phyloP scores from a whole-genome alignment of 164 flowering plant genomes.

The Dillenia turbinata region DNA sequence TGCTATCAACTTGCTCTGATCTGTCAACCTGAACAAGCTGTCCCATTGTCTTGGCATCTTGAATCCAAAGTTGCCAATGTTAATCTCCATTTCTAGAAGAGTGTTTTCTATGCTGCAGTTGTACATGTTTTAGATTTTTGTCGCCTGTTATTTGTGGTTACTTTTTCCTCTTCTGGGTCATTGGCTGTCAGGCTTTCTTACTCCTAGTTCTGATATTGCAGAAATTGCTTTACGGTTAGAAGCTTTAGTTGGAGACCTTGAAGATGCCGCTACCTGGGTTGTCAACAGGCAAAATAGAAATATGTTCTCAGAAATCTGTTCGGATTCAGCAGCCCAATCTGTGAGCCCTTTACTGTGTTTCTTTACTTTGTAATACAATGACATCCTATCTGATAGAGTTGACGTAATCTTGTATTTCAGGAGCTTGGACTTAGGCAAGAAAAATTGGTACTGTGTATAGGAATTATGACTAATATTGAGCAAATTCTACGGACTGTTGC shows the following conservation, averaged over 20 bases:
- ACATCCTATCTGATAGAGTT: not conserved
- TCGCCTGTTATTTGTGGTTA: no score
- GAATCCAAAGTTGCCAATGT: no score
- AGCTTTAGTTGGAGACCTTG: slow-evolving; percentile 71
- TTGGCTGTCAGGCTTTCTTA: no score
- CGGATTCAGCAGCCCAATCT: slow-evolving; percentile 14
- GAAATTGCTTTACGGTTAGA: slow-evolving; percentile 57
- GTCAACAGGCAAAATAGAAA: slow-evolving; percentile 25
- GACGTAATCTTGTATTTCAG: slow-evolving; percentile 25
- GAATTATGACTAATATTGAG: slow-evolving; percentile 38
- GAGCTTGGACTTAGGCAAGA: slow-evolving; percentile 35
- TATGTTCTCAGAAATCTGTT: slow-evolving; percentile 19
- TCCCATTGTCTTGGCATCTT: no score
- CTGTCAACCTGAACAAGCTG: no score
- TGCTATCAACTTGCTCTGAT: no score
- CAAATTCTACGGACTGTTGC: slow-evolving; percentile 23
- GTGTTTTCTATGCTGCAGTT: no score
- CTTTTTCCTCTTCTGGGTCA: no score
- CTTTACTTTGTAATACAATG: not conserved
- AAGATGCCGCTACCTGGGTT: slow-evolving; percentile 45
- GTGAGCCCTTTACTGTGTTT: slow-evolving; percentile 19
- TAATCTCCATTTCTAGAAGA: no score
- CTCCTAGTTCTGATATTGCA: slow-evolving; percentile 18
- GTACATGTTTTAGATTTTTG: no score
- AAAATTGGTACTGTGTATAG: slow-evolving; percentile 34